phyloP scores from a whole-genome alignment of 2,329 filamentous ascomycete species.

The Penicillium sp. region DNA sequence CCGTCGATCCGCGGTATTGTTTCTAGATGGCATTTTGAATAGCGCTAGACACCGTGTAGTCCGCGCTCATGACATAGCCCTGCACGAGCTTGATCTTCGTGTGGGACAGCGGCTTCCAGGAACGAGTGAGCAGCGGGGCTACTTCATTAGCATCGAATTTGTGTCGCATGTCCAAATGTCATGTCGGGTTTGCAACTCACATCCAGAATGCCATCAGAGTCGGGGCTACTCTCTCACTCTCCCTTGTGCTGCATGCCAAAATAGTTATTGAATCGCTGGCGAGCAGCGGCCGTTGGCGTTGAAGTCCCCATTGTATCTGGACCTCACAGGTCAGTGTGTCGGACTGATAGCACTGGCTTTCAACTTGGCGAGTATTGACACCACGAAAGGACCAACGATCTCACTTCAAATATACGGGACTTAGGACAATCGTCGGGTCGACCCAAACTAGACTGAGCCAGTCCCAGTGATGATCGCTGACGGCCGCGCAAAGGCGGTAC shows the following conservation, averaged over 20 bases:
- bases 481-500: neutral
- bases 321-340: neutral
- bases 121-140: constrained; percentile 71
- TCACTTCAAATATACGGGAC: neutral
- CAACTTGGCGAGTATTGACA: neutral
- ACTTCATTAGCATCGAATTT: constrained; percentile 31
- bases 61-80: constrained; percentile 91
- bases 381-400: too few relatives aligned
- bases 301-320: constrained; percentile 17
- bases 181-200: constrained; percentile 9
- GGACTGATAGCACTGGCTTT: neutral
- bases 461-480: neutral
- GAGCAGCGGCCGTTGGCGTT: constrained; percentile 20
- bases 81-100: constrained; percentile 95
- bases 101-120: constrained; percentile 76
- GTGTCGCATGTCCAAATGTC: neutral
- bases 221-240: constrained; percentile 18
- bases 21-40: constrained; percentile 98
- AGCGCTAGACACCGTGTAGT: constrained; percentile 96
- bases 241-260: constrained; percentile 19
- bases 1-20: constrained; percentile 84
- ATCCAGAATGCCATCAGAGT: constrained; percentile 10
- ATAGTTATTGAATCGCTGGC: constrained; percentile 15
- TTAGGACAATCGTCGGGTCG: neutral
- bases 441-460: neutral